phyloP scores from a whole-genome alignment of 192 early-diverging fungal species.

The Coemansia sp. region DNA sequence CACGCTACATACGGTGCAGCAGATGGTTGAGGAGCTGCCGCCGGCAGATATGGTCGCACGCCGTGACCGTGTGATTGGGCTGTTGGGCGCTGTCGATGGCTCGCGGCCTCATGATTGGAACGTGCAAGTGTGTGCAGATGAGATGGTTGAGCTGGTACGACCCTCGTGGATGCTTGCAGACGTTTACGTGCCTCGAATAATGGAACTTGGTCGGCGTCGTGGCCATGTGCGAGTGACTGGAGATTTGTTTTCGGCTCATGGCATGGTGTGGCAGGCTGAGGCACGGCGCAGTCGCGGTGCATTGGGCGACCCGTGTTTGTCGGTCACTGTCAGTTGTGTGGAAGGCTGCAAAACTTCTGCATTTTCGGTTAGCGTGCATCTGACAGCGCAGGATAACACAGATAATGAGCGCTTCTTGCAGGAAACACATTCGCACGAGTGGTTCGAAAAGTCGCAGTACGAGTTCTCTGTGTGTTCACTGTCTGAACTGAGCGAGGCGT shows the following conservation, averaged over 20 bases:
- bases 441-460: conserved; percentile 12
- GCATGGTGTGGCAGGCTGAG: conserved; percentile 38
- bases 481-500: conserved; percentile 11
- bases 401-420: background rate
- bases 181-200: conserved; percentile 20
- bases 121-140: background rate
- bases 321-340: conserved; percentile 18
- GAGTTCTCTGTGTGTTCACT: conserved; percentile 34
- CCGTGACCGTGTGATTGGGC: conserved; percentile 19
- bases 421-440: conserved; percentile 12
- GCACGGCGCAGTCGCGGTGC: conserved; percentile 27
- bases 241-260: conserved; percentile 26
- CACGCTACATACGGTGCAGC: conserved; percentile 30
- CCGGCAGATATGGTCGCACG: conserved; percentile 34
- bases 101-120: conserved; percentile 25
- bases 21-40: conserved; percentile 40
- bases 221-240: conserved; percentile 42
- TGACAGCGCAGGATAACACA: background rate
- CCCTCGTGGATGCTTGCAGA: conserved; percentile 8
- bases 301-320: conserved; percentile 36
- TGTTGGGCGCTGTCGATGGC: conserved; percentile 12
- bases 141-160: conserved; percentile 4
- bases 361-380: conserved; percentile 18
- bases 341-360: conserved; percentile 13
- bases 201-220: conserved; percentile 43